Base-by-base conservation (phyloP, 306 rosid species). In the Chamaecrista fasciculata region DNA sequence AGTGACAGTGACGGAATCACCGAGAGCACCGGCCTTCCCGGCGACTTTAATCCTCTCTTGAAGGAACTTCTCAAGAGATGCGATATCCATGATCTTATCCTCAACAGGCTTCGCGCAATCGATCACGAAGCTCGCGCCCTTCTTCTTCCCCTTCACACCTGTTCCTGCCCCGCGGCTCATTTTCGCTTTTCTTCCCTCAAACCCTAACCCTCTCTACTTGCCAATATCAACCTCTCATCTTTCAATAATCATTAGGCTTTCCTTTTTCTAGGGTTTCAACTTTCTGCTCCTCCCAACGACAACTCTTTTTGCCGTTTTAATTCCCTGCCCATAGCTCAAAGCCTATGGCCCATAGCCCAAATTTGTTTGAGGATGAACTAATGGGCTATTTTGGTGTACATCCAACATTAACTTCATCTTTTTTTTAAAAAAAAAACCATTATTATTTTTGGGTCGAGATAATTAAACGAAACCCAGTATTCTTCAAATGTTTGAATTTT, bases 11-110 rank as follows among this genome's bases (percentile, higher is more conserved):
- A 89, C 91, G 8, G 85, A 58, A 44, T 92, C 96, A 19, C 98
- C 96, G 51, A 89, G 95, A 1, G 96, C 97, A 50, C 97, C 96
- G 9, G 98, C 97, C 78, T 93, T 93, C 51, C 98, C 97, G 3
- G 97, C 98, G 2, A 93, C 98, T 76, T 93, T 93, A 80, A 93
- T 90, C 76, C 98, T 83, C 79, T 90, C 98, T 75, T 88, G 97
- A 37, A 93, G 96, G 57, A 93, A 93, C 86, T 93, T 90, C 86
- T 93, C 97, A 0, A 93, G 85, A 0, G 98, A 90, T 33, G 97
- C 97, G 70, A 93, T 85, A 67, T 93, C 98, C 98, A 93, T 93
- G 52, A 93, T 93, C 87, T 90, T 90, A 72, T 93, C 97, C 63
- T 93, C 98, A 20, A 93, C 98, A 0, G 97, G 98, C 86, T 93